Evolutionary conservation across 1,284 basidiomycete species (phyloP).

Genomic region (Cronartium quercuum): DNA sequence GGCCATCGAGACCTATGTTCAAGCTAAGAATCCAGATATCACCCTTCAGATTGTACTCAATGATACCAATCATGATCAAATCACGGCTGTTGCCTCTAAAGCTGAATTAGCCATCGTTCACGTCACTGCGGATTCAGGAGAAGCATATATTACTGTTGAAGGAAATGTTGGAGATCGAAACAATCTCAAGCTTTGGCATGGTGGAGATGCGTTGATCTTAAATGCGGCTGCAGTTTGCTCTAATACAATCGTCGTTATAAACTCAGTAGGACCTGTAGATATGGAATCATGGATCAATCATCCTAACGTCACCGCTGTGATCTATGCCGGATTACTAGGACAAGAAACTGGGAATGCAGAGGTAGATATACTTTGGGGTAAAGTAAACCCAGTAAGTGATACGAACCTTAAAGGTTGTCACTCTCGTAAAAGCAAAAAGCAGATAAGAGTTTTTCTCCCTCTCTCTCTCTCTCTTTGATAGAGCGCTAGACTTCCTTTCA

Average conservation of each 20-base stretch:
- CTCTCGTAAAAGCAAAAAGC: too few species aligned
- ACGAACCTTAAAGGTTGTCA: background rate
- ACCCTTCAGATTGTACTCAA: constrained; percentile 10
- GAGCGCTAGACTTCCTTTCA: constrained; percentile 41
- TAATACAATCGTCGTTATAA: constrained; percentile 38
- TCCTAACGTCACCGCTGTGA: constrained; percentile 40
- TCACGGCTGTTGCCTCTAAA: background rate
- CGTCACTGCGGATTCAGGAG: constrained; percentile 34
- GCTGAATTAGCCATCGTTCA: constrained; percentile 36
- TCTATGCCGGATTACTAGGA: constrained; percentile 39
- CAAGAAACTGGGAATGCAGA: constrained; percentile 39
- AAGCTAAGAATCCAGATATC: background rate
- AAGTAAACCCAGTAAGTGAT: constrained; percentile 35
- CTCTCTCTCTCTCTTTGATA: constrained; percentile 15
- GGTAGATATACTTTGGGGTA: constrained; percentile 35
- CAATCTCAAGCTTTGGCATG: constrained; percentile 24
- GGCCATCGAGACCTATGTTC: constrained; percentile 18
- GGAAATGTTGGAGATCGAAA: constrained; percentile 32
- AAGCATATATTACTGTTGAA: constrained; percentile 37
- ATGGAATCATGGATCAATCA: constrained; percentile 40
- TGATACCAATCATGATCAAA: constrained; percentile 16
- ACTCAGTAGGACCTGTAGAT: constrained; percentile 34
- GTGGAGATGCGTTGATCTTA: constrained; percentile 29
- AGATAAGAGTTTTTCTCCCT: too few species aligned
- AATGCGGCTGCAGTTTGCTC: constrained; percentile 19